Evolutionary conservation across 192 early-diverging fungal species (phyloP).

Genomic region (Coemansia umbellata): DNA sequence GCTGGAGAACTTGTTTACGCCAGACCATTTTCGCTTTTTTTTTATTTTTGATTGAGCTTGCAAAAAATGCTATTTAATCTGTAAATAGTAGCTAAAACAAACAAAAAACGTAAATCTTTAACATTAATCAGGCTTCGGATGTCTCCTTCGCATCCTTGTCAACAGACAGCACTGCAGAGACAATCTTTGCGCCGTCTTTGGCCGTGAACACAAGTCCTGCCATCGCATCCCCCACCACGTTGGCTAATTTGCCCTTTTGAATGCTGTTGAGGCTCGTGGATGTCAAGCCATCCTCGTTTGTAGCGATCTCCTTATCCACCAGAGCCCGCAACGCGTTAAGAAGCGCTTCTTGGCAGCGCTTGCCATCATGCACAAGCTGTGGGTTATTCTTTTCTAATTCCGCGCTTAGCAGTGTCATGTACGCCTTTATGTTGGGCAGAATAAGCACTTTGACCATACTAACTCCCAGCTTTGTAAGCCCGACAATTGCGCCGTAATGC

Average conservation of each 20-base stretch:
- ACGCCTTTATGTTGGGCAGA: conserved; percentile 73
- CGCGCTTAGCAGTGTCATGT: conserved; percentile 47
- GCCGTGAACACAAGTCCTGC: conserved; percentile 38
- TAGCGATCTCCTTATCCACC: conserved; percentile 1
- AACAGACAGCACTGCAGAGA: conserved; percentile 27
- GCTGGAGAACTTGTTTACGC: no score
- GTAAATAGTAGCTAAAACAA: no score
- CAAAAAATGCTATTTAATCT: no score
- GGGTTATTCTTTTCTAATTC: conserved; percentile 44
- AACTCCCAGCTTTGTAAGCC: conserved; percentile 68
- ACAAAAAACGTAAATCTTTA: no score
- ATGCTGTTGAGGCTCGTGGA: conserved; percentile 9
- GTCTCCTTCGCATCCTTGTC: conserved; percentile 8
- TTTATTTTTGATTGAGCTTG: no score
- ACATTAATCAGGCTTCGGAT: no score
- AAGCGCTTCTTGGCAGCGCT: conserved; percentile 31
- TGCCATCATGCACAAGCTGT: conserved; percentile 34
- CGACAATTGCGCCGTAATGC: conserved; percentile 86
- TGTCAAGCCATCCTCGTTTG: conserved; percentile 1
- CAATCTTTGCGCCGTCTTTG: conserved; percentile 19
- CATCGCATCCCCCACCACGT: conserved; percentile 34
- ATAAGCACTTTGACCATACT: conserved; percentile 74
- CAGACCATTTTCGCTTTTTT: no score
- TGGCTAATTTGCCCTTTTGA: conserved; percentile 24
- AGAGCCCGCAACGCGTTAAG: conserved; percentile 23